These are phyloP conservation scores for Solanum neorickii DNA, from an alignment of 257 asterid species.

Conservation along the genomic window DNA sequence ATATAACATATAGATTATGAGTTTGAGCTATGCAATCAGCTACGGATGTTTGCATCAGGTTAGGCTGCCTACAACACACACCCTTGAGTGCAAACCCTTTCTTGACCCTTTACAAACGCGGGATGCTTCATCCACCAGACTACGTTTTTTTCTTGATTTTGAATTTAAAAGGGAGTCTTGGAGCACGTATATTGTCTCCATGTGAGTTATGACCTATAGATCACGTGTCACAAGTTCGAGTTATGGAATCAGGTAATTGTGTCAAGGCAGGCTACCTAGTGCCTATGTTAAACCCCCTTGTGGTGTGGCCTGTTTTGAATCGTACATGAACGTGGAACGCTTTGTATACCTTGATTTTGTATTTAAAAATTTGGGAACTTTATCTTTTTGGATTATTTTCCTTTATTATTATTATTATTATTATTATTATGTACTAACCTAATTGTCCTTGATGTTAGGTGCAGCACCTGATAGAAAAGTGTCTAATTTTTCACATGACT, in stretches of 20 bases:
- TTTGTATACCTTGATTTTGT: neutral
- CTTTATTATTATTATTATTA: neutral
- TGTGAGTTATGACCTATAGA: neutral
- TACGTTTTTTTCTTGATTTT: neutral
- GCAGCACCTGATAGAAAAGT: constrained; percentile 39
- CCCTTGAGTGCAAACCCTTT: too few species aligned
- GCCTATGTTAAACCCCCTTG: too few species aligned
- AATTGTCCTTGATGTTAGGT: constrained; percentile 10
- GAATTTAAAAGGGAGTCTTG: neutral
- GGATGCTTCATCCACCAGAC: neutral
- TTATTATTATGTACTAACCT: neutral
- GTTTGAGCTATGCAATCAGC: neutral
- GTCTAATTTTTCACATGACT: constrained; percentile 29
- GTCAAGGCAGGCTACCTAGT: too few species aligned
- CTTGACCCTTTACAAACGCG: neutral
- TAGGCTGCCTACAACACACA: neutral
- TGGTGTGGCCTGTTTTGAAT: too few species aligned
- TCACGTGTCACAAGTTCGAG: neutral
- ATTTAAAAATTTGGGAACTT: neutral
- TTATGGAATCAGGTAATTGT: neutral
- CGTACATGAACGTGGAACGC: too few species aligned
- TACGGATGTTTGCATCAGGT: neutral
- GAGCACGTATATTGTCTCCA: neutral
- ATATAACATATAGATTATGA: neutral
- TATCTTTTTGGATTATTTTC: neutral